Percentiles rank a stretch among this genome's conserved stretches.
These are phyloP conservation scores for Tolypocladium endophyticum DNA, from an alignment of 2,329 filamentous ascomycete species.

Conservation along the genomic window DNA sequence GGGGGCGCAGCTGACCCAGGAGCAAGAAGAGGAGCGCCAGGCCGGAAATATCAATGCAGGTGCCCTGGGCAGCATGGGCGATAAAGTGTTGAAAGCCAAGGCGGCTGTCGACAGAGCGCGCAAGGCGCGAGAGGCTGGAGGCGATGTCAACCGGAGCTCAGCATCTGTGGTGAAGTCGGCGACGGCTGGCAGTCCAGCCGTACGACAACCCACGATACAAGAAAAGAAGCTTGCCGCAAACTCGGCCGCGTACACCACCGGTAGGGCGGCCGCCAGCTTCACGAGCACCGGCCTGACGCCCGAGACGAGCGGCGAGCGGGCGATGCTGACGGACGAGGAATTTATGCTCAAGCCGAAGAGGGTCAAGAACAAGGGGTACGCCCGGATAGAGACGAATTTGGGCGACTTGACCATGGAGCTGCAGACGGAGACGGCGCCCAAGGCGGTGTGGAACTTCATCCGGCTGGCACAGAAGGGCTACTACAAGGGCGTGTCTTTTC, in stretches of 20 bases:
- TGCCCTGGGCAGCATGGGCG: constrained; percentile 65
- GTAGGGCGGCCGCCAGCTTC: constrained; percentile 83
- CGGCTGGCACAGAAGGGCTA: constrained; percentile 81
- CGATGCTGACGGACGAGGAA: constrained; percentile 83
- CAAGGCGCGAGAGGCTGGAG: constrained; percentile 54
- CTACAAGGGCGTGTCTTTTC: constrained; percentile 75
- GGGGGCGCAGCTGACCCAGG: constrained; percentile 54
- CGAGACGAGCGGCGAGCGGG: constrained; percentile 78
- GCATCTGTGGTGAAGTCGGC: constrained; percentile 29
- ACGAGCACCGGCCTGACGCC: constrained; percentile 91
- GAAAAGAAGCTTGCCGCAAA: constrained; percentile 63
- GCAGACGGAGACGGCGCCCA: constrained; percentile 81
- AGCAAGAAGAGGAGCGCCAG: constrained; percentile 57
- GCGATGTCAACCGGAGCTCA: constrained; percentile 43
- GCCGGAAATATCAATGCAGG: constrained; percentile 64
- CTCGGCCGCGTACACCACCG: constrained; percentile 82
- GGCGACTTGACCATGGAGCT: constrained; percentile 84
- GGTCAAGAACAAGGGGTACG: constrained; percentile 85
- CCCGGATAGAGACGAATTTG: constrained; percentile 74
- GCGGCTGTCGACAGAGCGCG: constrained; percentile 88
- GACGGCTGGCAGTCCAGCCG: constrained; percentile 7
- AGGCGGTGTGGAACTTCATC: constrained; percentile 95
- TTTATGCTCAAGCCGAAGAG: constrained; percentile 90
- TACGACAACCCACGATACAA: constrained; percentile 29
- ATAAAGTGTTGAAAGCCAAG: constrained; percentile 84